Base-by-base conservation (phyloP, 805 yeast genomes). In the Pichia deserticola region DNA sequence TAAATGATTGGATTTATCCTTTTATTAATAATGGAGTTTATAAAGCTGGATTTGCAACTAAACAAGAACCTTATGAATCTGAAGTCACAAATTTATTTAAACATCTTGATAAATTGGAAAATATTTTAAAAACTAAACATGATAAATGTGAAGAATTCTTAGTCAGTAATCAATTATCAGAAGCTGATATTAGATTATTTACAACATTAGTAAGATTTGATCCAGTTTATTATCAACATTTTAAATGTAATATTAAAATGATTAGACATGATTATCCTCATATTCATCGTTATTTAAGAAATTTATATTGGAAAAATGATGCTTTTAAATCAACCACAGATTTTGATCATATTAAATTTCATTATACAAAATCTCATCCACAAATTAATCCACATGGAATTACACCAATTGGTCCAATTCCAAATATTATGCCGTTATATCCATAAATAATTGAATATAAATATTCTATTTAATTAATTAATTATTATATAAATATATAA, bases 201-300 rank as follows among this genome's bases (percentile, higher is more conserved):
- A 81, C 97, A 28, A 92, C 98, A 3, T 82, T 92, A 51, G 74
- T 89, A 41, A 79, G 99, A 60, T 92, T 92, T 61, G 98, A 92
- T 65, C 86, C 95, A 1, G 95, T 89, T 27, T 92, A 92, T 63
- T 92, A 85, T 48, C 96, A 90, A 67, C 97, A 92, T 67, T 93
- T 92, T 79, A 93, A 92, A 70, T 87, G 96, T 67, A 92, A 92
- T 67, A 66, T 89, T 53, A 82, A 82, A 44, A 84, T 82, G 73
- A 86, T 92, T 59, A 79, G 97, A 62, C 65, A 60, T 40, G 86
- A 88, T 55, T 92, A 80, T 65, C 97, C 97, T 27, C 69, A 74
- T 58, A 67, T 90, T 48, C 84, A 89, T 68, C 71, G 79, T 52
- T 92, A 96, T 95, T 66, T 90, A 58, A 74, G 85, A 57, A 79